A percentile compares a stretch with the other conserved stretches of the same genome.
phyloP scores from a whole-genome alignment of 208 protist genomes.

The Porcisia hertigi region DNA sequence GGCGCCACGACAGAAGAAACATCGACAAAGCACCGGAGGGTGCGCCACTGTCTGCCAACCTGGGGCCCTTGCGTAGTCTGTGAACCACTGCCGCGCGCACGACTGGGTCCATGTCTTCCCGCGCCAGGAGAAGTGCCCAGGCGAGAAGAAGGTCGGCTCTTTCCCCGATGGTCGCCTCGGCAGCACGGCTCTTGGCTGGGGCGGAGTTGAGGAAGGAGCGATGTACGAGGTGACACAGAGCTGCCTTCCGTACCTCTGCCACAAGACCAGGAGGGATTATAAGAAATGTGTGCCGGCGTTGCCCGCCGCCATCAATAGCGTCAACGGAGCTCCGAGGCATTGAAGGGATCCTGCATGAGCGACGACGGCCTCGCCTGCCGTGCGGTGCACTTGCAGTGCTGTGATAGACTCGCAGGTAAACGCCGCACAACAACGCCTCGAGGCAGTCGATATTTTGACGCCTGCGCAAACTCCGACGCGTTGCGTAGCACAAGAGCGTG shows the following conservation, averaged over 20 bases:
- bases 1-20: conserved; percentile 15
- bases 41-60: neutral
- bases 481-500: conserved; percentile 29
- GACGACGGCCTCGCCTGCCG: neutral
- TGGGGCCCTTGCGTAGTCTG: conserved; percentile 15
- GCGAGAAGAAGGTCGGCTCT: conserved; percentile 11
- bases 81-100: conserved; percentile 20
- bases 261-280: neutral
- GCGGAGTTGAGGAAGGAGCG: conserved; percentile 19
- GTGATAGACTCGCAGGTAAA: neutral
- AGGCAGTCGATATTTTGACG: conserved; percentile 25
- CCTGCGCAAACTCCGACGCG: conserved; percentile 28
- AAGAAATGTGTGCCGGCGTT: neutral
- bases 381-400: neutral
- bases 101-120: conserved; percentile 2
- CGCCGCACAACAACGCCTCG: conserved; percentile 29
- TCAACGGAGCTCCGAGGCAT: neutral
- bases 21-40: neutral
- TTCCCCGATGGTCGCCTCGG: neutral
- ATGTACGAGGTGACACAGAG: conserved; percentile 28
- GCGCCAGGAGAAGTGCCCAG: conserved; percentile 18
- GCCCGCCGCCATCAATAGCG: neutral
- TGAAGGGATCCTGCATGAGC: neutral
- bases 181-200: neutral
- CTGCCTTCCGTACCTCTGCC: conserved; percentile 7